Conservation (phyloP, 371 early-diverging fungal genomes). For the Enterospora canceri region DNA sequence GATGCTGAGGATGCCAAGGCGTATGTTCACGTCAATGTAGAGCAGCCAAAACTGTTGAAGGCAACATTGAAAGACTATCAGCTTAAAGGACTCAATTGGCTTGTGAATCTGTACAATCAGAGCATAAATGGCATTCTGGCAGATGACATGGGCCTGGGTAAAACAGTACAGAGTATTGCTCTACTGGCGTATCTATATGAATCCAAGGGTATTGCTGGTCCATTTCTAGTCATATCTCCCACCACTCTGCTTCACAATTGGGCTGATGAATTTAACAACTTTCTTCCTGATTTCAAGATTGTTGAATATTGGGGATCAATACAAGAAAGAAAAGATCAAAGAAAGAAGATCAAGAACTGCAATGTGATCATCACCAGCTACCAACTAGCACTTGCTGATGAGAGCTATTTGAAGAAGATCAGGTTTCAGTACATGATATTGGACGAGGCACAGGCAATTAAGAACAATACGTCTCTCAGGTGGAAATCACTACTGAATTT, state of each 20-base stretch:
- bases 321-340: conserved; percentile 69
- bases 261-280: conserved; percentile 78
- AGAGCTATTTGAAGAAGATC: conserved; percentile 68
- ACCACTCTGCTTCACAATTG: conserved; percentile 88
- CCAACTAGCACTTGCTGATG: conserved; percentile 74
- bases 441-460: conserved; percentile 93
- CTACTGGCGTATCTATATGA: conserved; percentile 62
- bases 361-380: conserved; percentile 80
- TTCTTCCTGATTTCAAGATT: conserved; percentile 72
- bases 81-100: conserved; percentile 92
- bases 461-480: conserved; percentile 69
- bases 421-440: conserved; percentile 93
- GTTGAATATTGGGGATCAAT: conserved; percentile 78
- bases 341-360: conserved; percentile 56
- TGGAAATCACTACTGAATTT: conserved; percentile 83
- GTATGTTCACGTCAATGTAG: conserved; percentile 17
- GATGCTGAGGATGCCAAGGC: not conserved
- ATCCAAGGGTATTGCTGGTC: conserved; percentile 74
- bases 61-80: conserved; percentile 74
- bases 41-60: conserved; percentile 71
- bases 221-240: conserved; percentile 82
- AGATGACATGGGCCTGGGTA: conserved; percentile 88
- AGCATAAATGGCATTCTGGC: conserved; percentile 91
- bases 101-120: conserved; percentile 82
- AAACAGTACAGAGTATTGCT: conserved; percentile 86